phyloP scores from a whole-genome alignment of 169 alveolate species.

The Plasmodium billcollinsi region DNA sequence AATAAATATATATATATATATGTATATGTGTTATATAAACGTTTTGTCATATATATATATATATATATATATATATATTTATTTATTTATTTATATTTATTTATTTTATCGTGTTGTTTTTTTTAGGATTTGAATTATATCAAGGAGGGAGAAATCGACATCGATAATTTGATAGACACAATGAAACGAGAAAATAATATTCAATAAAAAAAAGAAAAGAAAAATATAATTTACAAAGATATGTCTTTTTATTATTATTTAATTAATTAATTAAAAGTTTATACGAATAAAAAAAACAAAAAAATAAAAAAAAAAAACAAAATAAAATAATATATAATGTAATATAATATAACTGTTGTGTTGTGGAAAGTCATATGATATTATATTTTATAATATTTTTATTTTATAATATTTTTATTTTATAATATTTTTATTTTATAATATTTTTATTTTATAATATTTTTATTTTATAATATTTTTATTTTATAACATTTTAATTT shows the following conservation, averaged over 20 bases:
- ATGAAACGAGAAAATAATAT: slow-evolving; percentile 48
- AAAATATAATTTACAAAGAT: no score
- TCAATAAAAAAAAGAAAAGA: neutral
- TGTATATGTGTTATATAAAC: no score
- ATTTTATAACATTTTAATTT: no score
- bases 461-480: no score
- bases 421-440: no score
- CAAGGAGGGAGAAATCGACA: slow-evolving; percentile 74
- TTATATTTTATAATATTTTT: slow-evolving; percentile 20
- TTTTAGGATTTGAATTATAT: slow-evolving; percentile 42
- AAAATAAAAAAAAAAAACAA: no score
- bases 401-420: slow-evolving; percentile 10
- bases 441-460: no score
- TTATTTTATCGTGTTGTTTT: neutral
- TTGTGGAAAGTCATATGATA: neutral
- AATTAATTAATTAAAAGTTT: no score
- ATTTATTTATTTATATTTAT: neutral
- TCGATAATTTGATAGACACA: slow-evolving; percentile 46
- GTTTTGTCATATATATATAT: no score
- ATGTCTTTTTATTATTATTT: no score
- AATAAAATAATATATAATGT: neutral
- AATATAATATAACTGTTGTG: neutral
- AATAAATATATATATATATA: no score
- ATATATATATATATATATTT: neutral
- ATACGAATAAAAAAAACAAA: no score